A percentile compares a stretch with the other conserved stretches of the same genome.
Conservation (phyloP, 2,329 filamentous ascomycete genomes). For the Lomentospora prolificans region DNA sequence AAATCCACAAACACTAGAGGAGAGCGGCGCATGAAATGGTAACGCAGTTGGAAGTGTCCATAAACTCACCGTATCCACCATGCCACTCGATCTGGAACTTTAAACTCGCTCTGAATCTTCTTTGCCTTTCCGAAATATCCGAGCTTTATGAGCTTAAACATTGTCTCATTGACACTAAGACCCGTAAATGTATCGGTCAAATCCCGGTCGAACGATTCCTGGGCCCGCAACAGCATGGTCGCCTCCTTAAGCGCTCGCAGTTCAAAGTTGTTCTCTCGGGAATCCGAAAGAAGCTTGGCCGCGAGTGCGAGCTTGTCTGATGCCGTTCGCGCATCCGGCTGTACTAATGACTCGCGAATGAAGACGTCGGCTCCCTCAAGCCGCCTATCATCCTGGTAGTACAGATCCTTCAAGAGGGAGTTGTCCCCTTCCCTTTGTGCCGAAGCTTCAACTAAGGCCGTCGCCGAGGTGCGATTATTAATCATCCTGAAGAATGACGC, state of each 20-base stretch:
- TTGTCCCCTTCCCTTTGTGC: constrained; percentile 64
- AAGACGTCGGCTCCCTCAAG: constrained; percentile 83
- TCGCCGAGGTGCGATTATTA: constrained; percentile 74
- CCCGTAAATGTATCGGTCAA: constrained; percentile 69
- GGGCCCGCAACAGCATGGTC: constrained; percentile 67
- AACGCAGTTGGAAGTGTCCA: background rate
- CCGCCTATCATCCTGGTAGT: constrained; percentile 91
- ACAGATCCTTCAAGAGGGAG: constrained; percentile 81
- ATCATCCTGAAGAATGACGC: constrained; percentile 89
- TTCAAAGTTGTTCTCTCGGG: constrained; percentile 68
- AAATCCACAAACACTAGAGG: too few relatives aligned
- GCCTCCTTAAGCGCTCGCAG: constrained; percentile 71
- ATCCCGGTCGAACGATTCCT: constrained; percentile 80
- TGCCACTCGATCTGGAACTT: constrained; percentile 78
- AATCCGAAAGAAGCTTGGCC: constrained; percentile 71
- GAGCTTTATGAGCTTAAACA: constrained; percentile 75
- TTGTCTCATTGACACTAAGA: constrained; percentile 80
- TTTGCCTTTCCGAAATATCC: constrained; percentile 78
- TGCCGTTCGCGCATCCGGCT: constrained; percentile 58
- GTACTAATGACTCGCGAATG: constrained; percentile 69
- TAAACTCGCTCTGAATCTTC: constrained; percentile 87
- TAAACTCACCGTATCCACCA: constrained; percentile 64
- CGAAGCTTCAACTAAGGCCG: constrained; percentile 78
- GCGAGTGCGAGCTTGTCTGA: constrained; percentile 85
- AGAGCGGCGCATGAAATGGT: background rate